Conservation (phyloP, 192 early-diverging fungal species). For the Obelidium mucronatum region DNA sequence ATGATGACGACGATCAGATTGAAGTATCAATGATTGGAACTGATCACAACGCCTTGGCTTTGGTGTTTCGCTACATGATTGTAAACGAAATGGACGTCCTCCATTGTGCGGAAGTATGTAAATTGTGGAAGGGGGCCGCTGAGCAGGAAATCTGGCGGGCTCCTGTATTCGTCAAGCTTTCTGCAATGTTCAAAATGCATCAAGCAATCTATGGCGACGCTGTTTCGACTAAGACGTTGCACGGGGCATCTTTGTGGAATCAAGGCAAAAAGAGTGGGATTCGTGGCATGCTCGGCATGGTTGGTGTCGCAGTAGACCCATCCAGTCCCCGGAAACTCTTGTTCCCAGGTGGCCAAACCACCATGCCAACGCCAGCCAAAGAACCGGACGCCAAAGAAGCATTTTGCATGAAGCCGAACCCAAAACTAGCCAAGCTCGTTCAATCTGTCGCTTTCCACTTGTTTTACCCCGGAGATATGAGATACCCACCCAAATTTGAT, state of each 20-base stretch:
- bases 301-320: background rate
- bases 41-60: background rate
- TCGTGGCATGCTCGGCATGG: background rate
- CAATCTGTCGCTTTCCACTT: slow-evolving; percentile 14
- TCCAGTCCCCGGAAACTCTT: slow-evolving; percentile 11
- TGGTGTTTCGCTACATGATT: background rate
- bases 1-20: background rate
- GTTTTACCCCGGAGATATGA: slow-evolving; percentile 1
- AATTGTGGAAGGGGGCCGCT: slow-evolving; percentile 1
- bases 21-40: background rate
- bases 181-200: slow-evolving; percentile 19
- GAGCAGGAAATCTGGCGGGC: background rate
- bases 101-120: background rate
- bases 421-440: slow-evolving; percentile 5
- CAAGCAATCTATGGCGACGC: background rate
- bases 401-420: background rate
- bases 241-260: too few species aligned
- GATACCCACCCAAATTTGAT: slow-evolving; percentile 14
- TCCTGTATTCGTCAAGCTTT: background rate
- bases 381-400: slow-evolving; percentile 6
- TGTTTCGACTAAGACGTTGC: background rate
- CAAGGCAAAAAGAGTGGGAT: background rate
- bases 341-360: background rate
- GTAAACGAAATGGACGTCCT: background rate
- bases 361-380: background rate